Evolutionary conservation across 805 yeast genomes (phyloP), one percentile per base, ranked within the genome.

Genomic region (Phaffomyces antillensis): DNA sequence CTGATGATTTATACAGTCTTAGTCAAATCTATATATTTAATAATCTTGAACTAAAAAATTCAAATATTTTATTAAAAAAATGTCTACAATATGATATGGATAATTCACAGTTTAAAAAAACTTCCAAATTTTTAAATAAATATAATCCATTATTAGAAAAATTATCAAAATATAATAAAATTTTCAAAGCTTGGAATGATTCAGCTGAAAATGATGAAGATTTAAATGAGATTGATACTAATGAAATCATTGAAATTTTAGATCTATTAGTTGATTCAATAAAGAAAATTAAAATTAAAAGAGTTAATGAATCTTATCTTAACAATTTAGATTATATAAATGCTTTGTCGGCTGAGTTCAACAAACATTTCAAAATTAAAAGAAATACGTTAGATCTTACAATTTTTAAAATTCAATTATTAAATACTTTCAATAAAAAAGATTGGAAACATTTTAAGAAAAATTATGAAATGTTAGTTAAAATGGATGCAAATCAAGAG

Each of bases 61-160:
- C 71, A 35, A 68, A 82, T 24, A 33, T 18, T 4, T 18, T 44
- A 8, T 10, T 44, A 16, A 76, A 82, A 52, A 79, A 75, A 50
- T 89, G 97, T 60, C 66, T 91, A 40, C 79, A 84, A 44, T 72
- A 78, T 37, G 91, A 91, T 61, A 85, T 87, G 62, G 96, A 87
- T 50, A 75, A 73, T 51, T 65, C 65, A 25, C 65, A 63, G 3
- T 88, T 96, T 61, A 77, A 80, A 28, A 64, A 58, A 16, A 55
- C 73, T 28, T 75, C 86, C 11, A 76, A 81, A 52, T 61, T 79
- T n/a, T 66, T 66, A 45, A 68, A 76, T 28, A 75, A 72, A 46
- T 64, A 79, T 47, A 63, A 58, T 34, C 38, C 28, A 41, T 45
- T 54, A 49, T 58, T 55, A 38, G 58, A 37, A 48, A 67, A 60